Evolutionary conservation across 495 filamentous ascomycete genomes (phyloP), one percentile per base, ranked within the genome.

Genomic region (Penicillium maclennaniae): DNA sequence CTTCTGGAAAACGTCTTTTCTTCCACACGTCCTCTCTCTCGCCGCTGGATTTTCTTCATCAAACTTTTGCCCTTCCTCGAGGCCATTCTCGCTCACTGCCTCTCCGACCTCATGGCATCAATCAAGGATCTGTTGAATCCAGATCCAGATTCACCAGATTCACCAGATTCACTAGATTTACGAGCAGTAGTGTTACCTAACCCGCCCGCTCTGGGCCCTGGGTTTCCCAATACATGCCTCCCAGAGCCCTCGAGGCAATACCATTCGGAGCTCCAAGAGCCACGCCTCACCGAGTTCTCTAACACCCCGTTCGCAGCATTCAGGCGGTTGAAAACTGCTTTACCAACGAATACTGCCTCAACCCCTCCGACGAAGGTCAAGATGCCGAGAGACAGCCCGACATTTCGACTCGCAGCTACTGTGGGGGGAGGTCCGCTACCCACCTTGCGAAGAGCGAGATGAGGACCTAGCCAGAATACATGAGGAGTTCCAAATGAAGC

Each of bases 401-500:
- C 83, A 6, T 80, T 86, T 55, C 68, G 74, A 0, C 81, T 76
- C 48, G 79, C 79, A 37, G 80, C 76, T 50, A 69, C 81, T 23
- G 79, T 79, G 52, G 88, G 86, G 86, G 12, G 67, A 74, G 28
- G 67, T 91, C 49, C 84, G 83, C 49, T 95, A 83, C 60, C 75
- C 78, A 20, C 87, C 89, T 8, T 83, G 76, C 59, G 87, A 92
- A 54, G 67, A 73, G 26, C 69, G 85, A 42, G 78, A 85, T 49
- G 74, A 79, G 27, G 67, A 68, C 16, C 70, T 87, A 15, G 69
- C 76, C 20, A 63, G 66, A n/a, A 71, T 81, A 45, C 77, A 90
- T 53, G 66, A 69, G 16, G 72, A 73, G 38, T 92, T 87, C 61
- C 69, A 78, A 10, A 69, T 96, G 25, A 76, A 79, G 54, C 87